Base-by-base conservation (phyloP, 2,329 filamentous ascomycete species). In the Cyclaneusma minus region DNA sequence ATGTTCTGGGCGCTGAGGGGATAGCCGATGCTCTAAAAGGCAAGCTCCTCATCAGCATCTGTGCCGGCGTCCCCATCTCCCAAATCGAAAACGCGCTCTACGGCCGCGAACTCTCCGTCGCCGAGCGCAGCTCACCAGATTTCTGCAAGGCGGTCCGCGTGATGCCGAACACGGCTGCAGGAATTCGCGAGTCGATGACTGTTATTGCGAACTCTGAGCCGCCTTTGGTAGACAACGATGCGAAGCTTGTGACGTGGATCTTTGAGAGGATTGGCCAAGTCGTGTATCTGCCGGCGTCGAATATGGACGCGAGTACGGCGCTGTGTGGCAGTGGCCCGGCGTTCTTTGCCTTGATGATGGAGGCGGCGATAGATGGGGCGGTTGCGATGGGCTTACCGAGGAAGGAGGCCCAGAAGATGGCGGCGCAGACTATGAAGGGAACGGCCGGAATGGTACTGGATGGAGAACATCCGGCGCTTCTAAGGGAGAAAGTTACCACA, bases 81-180 rank as follows among this genome's bases (percentile, higher is more conserved):
- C 70, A 84, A 41, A 70, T 92, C 35, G 65, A 75, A 42, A 53
- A 55, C 10, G 63, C 68, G 16, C 51, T 87, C 8, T 72, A 79
- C 41, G 62, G 63, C 14, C 24, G 28, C 12, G n/a, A n/a, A n/a
- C n/a, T n/a, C n/a, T n/a, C 18, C 18, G 59, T 15, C 54, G 58
- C 20, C n/a, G n/a, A n/a, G n/a, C n/a, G n/a, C n/a, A n/a, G n/a
- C n/a, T n/a, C n/a, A n/a, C n/a, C n/a, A n/a, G n/a, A n/a, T n/a
- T n/a, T n/a, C n/a, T 78, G 68, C 50, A 59, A 66, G 21, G 62
- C 89, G 22, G 73, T 91, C 4, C 64, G 82, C 16, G 81, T 77
- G 29, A 83, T 91, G 68, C 82, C 82, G 39, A 91, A 91, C 56
- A 85, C 79, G 0, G 81, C 82, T 7, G 73, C 74, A 14, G 63